Evolutionary conservation across 768 basidiomycete species (phyloP).

Genomic region (Kwoniella mangroviensis): DNA sequence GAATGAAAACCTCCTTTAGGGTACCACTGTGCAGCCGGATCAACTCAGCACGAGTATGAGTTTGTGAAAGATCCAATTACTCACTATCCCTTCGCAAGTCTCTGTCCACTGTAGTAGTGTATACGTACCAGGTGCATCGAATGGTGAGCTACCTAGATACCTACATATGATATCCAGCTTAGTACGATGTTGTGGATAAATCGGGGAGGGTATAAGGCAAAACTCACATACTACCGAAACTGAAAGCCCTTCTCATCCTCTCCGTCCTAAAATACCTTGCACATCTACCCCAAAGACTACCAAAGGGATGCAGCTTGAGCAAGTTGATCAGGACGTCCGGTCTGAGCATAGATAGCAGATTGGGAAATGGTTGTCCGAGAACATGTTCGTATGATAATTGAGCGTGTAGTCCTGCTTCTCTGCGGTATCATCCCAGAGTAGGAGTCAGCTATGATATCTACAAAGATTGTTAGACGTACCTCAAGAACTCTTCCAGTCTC

Average conservation of each 20-base stretch:
- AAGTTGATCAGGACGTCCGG: slow-evolving; percentile 56
- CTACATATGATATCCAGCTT: slow-evolving; percentile 3
- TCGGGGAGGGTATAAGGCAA: background rate
- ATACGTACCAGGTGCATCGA: slow-evolving; percentile 61
- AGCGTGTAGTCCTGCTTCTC: slow-evolving; percentile 56
- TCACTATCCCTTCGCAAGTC: slow-evolving; percentile 58
- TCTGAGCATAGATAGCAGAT: slow-evolving; percentile 55
- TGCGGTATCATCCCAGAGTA: slow-evolving; percentile 7
- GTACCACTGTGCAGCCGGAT: slow-evolving; percentile 42
- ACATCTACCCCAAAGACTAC: slow-evolving; percentile 52
- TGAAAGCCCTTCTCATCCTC: slow-evolving; percentile 58
- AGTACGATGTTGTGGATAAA: background rate
- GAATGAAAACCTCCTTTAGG: slow-evolving; percentile 54
- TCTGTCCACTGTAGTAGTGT: slow-evolving; percentile 61
- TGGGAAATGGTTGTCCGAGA: slow-evolving; percentile 58
- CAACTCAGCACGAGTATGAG: slow-evolving; percentile 34
- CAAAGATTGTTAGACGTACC: slow-evolving; percentile 31
- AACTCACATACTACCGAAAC: slow-evolving; percentile 60
- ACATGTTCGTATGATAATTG: slow-evolving; percentile 59
- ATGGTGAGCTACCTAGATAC: slow-evolving; percentile 59
- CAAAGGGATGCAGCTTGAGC: slow-evolving; percentile 56
- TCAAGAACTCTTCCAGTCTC: slow-evolving; percentile 53
- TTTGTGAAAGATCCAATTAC: slow-evolving; percentile 10
- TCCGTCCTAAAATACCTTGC: slow-evolving; percentile 57
- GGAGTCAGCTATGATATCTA: too few relatives aligned